These are phyloP conservation scores for Aspergillus ruber DNA, from an alignment of 2,329 filamentous ascomycete species.

Conservation along the genomic window DNA sequence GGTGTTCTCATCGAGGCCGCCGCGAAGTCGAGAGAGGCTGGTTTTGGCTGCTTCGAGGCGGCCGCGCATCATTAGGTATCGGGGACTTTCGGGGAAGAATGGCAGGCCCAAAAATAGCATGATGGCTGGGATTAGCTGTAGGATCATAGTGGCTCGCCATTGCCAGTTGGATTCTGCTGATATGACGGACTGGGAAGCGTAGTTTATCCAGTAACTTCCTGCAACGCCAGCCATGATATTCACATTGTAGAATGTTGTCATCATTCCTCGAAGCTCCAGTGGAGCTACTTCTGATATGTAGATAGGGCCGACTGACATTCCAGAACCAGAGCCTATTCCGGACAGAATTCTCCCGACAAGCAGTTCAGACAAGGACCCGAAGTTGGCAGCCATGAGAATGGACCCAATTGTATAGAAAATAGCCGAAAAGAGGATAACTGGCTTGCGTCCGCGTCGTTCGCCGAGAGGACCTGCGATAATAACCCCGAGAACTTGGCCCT, in stretches of 20 bases:
- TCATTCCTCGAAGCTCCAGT: constrained; percentile 54
- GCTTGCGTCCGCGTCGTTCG: constrained; percentile 15
- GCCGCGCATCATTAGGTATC: constrained; percentile 21
- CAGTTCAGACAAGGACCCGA: constrained; percentile 12
- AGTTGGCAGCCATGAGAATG: constrained; percentile 15
- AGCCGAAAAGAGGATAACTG: constrained; percentile 9
- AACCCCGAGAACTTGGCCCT: constrained; percentile 13
- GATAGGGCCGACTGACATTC: constrained; percentile 55
- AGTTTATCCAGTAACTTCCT: constrained; percentile 18
- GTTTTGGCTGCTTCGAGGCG: constrained; percentile 14
- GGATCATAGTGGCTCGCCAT: constrained; percentile 12
- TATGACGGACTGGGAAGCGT: constrained; percentile 9
- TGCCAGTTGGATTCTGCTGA: constrained; percentile 12
- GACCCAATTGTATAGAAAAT: constrained; percentile 14
- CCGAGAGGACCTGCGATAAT: constrained; percentile 11
- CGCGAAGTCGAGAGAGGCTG: constrained; percentile 14
- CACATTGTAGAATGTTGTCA: constrained; percentile 17
- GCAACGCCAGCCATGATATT: constrained; percentile 16
- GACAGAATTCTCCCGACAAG: constrained; percentile 12
- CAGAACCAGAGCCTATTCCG: constrained; percentile 12
- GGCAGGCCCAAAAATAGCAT: constrained; percentile 14
- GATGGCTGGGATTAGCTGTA: constrained; percentile 14
- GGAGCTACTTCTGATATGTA: constrained; percentile 86
- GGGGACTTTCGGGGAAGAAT: constrained; percentile 21
- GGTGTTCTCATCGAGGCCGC: constrained; percentile 8